A percentile compares a stretch with the other conserved stretches of the same genome.
Evolutionary conservation across 1,139 yeast species (phyloP).

Genomic region (Hemisphaericaspora subhashii): DNA sequence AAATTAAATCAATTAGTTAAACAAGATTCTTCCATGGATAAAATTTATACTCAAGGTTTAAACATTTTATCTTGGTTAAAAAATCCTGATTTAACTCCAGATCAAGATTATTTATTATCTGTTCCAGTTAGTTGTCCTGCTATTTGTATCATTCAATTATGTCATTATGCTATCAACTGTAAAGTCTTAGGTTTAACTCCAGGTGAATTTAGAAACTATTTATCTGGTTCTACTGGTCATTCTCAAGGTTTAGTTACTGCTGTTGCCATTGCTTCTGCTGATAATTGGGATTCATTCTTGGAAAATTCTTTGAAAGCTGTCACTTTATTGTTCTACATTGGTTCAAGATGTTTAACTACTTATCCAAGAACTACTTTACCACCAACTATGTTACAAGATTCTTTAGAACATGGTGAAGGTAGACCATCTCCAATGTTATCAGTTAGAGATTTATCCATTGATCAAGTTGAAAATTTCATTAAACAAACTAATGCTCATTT

Average conservation of each 20-base stretch:
- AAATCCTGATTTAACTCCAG: conserved; percentile 84
- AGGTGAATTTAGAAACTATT: conserved; percentile 72
- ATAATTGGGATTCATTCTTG: conserved; percentile 82
- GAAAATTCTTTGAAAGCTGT: conserved; percentile 74
- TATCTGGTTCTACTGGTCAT: conserved; percentile 91
- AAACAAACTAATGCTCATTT: conserved; percentile 89
- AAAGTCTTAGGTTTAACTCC: conserved; percentile 85
- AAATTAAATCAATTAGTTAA: conserved; percentile 69
- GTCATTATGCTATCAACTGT: conserved; percentile 89
- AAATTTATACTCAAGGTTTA: conserved; percentile 91
- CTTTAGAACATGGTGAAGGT: conserved; percentile 93
- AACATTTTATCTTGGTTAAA: conserved; percentile 86
- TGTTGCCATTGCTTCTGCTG: conserved; percentile 82
- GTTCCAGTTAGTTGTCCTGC: conserved; percentile 96
- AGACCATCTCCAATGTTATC: conserved; percentile 97
- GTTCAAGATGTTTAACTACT: conserved; percentile 84
- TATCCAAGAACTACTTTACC: conserved; percentile 95
- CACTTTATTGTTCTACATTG: conserved; percentile 85
- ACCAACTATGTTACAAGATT: conserved; percentile 90
- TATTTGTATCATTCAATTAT: conserved; percentile 91
- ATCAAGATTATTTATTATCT: conserved; percentile 79
- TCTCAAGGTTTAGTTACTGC: conserved; percentile 97
- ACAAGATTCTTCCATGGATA: conserved; percentile 75
- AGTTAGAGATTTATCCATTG: conserved; percentile 78
- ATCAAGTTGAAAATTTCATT: conserved; percentile 77